Conservation (phyloP, 495 filamentous ascomycete species). For the Neurospora tetraspora region DNA sequence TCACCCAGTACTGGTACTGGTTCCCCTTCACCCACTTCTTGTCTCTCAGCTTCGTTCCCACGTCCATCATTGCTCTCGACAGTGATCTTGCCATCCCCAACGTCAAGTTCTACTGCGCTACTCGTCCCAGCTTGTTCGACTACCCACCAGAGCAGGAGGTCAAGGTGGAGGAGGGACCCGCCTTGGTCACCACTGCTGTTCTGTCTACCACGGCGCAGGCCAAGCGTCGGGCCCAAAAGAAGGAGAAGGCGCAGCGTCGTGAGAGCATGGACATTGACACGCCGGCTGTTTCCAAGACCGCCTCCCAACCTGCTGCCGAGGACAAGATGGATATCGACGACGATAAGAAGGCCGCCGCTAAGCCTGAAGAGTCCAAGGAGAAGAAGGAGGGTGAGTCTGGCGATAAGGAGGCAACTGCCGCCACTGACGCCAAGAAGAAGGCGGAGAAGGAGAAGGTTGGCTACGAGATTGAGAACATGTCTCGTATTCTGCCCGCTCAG, state of each 20-base stretch:
- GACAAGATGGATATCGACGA: slow-evolving; percentile 90
- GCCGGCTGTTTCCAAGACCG: slow-evolving; percentile 65
- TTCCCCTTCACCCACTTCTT: slow-evolving; percentile 98
- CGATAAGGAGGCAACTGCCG: slow-evolving; percentile 48
- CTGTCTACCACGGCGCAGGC: slow-evolving; percentile 95
- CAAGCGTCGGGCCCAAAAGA: slow-evolving; percentile 79
- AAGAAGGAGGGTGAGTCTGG: slow-evolving; percentile 23
- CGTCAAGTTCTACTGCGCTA: slow-evolving; percentile 93
- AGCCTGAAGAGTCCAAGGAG: slow-evolving; percentile 50
- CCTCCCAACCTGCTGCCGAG: slow-evolving; percentile 41
- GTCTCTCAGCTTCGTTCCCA: slow-evolving; percentile 85
- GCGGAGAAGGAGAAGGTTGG: slow-evolving; percentile 93
- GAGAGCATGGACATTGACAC: slow-evolving; percentile 89
- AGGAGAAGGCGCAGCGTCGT: slow-evolving; percentile 56
- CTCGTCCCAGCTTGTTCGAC: slow-evolving; percentile 90
- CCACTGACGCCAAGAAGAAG: slow-evolving; percentile 61
- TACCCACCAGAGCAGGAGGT: slow-evolving; percentile 95
- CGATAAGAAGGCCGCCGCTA: slow-evolving; percentile 48
- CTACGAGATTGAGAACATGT: slow-evolving; percentile 95
- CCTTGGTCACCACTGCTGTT: slow-evolving; percentile 92
- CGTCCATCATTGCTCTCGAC: slow-evolving; percentile 88
- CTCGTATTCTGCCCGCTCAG: slow-evolving; percentile 83
- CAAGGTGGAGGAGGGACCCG: slow-evolving; percentile 84
- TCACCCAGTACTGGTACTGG: slow-evolving; percentile 99
- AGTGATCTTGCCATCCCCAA: slow-evolving; percentile 87